Evolutionary conservation across 2,329 filamentous ascomycete genomes (phyloP).

Genomic region (Hymenoscyphus fructigenus): DNA sequence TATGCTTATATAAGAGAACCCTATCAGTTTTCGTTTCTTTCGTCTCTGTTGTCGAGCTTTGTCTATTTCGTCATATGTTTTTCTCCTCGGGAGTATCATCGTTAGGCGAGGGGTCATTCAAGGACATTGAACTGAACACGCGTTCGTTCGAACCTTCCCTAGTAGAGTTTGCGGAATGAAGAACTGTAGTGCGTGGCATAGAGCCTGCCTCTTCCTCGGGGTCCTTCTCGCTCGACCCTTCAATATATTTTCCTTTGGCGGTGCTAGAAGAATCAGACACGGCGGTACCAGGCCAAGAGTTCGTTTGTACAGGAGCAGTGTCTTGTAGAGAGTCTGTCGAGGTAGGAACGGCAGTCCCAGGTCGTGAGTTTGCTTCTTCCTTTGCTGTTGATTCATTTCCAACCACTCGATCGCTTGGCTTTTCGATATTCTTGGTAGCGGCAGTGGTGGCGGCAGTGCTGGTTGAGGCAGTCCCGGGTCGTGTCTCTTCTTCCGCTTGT

Average conservation of each 20-base stretch:
- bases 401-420: no score
- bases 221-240: not conserved
- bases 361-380: not conserved
- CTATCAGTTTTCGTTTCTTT: not conserved
- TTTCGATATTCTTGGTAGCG: no score
- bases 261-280: not conserved
- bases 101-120: not conserved
- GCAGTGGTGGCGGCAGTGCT: no score
- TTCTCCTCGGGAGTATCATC: not conserved
- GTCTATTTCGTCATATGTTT: not conserved
- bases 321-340: not conserved
- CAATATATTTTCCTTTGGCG: not conserved
- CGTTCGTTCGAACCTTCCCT: not conserved
- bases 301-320: not conserved
- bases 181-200: no score
- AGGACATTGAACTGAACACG: constrained; percentile 1
- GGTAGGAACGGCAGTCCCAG: not conserved
- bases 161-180: no score
- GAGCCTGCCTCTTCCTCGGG: no score
- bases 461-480: not conserved
- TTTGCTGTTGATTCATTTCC: no score
- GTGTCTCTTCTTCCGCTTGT: not conserved
- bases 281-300: not conserved
- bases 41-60: not conserved
- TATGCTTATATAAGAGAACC: not conserved